These are phyloP conservation scores for Sclerotinia spermophila DNA, from an alignment of 2,329 filamentous ascomycete genomes.

Conservation along the genomic window DNA sequence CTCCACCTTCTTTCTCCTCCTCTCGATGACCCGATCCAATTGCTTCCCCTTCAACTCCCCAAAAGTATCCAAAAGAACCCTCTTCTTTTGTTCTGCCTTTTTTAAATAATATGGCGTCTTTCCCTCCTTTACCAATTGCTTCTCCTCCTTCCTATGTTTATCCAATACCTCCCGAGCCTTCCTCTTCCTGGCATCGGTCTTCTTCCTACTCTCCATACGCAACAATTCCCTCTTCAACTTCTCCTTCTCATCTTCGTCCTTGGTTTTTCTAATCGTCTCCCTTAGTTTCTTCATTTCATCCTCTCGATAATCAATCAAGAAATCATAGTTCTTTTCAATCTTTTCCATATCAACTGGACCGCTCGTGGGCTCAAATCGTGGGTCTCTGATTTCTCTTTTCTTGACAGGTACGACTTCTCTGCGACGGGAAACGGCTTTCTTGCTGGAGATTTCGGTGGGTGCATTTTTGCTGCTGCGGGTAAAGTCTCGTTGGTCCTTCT, in stretches of 20 bases:
- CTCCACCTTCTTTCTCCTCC: constrained; percentile 83
- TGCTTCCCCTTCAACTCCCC: constrained; percentile 80
- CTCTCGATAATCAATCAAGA: constrained; percentile 81
- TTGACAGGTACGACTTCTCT: constrained; percentile 65
- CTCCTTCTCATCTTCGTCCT: constrained; percentile 63
- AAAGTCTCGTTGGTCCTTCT: constrained; percentile 41
- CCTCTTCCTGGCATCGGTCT: constrained; percentile 66
- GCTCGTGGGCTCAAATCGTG: constrained; percentile 73
- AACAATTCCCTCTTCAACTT: constrained; percentile 68
- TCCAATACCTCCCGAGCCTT: constrained; percentile 65
- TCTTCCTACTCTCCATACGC: constrained; percentile 74
- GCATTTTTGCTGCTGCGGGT: constrained; percentile 78
- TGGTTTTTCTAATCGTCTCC: constrained; percentile 63
- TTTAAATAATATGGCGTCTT: constrained; percentile 95
- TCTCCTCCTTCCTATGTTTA: constrained; percentile 78
- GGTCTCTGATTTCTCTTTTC: constrained; percentile 68
- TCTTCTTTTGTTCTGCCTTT: constrained; percentile 85
- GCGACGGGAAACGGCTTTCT: constrained; percentile 75
- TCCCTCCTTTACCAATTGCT: constrained; percentile 78
- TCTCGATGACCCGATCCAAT: constrained; percentile 78
- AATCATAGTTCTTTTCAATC: constrained; percentile 72
- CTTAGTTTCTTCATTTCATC: constrained; percentile 77
- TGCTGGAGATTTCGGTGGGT: constrained; percentile 76
- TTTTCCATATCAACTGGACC: constrained; percentile 55
- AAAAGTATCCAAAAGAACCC: constrained; percentile 74